Conservation (phyloP, 805 yeast species). For the Candida xiaguanensis region DNA sequence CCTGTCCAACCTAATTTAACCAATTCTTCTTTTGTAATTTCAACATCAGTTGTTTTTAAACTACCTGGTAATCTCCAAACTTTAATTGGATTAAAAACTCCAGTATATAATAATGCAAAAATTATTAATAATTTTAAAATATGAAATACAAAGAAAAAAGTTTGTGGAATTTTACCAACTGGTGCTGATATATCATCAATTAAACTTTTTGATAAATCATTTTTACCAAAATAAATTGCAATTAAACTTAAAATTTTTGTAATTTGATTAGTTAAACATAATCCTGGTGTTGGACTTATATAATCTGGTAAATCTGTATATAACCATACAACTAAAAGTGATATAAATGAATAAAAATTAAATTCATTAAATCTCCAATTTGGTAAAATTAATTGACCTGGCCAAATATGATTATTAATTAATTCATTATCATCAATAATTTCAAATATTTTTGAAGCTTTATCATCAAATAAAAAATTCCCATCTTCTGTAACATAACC, state of each 20-base stretch:
- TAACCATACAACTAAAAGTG: constrained; percentile 63
- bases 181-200: constrained; percentile 44
- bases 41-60: constrained; percentile 22
- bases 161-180: constrained; percentile 48
- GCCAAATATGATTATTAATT: constrained; percentile 68
- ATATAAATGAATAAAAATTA: constrained; percentile 36
- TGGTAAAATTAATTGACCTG: constrained; percentile 85
- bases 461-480: constrained; percentile 62
- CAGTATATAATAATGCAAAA: constrained; percentile 58
- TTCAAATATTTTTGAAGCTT: constrained; percentile 48
- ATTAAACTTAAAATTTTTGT: constrained; percentile 19
- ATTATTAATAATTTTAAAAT: constrained; percentile 54
- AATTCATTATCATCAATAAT: constrained; percentile 44
- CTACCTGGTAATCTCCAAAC: constrained; percentile 25
- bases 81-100: constrained; percentile 71
- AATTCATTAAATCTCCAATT: constrained; percentile 53
- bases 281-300: constrained; percentile 89
- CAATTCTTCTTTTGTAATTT: constrained; percentile 53
- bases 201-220: constrained; percentile 43
- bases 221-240: constrained; percentile 33
- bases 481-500: constrained; percentile 86
- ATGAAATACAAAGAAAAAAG: constrained; percentile 71
- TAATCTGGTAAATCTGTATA: constrained; percentile 91
- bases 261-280: constrained; percentile 66
- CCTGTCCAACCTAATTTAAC: constrained; percentile 92